Base-by-base conservation (phyloP, 2,329 filamentous ascomycete genomes). In the Penicillium expansum region DNA sequence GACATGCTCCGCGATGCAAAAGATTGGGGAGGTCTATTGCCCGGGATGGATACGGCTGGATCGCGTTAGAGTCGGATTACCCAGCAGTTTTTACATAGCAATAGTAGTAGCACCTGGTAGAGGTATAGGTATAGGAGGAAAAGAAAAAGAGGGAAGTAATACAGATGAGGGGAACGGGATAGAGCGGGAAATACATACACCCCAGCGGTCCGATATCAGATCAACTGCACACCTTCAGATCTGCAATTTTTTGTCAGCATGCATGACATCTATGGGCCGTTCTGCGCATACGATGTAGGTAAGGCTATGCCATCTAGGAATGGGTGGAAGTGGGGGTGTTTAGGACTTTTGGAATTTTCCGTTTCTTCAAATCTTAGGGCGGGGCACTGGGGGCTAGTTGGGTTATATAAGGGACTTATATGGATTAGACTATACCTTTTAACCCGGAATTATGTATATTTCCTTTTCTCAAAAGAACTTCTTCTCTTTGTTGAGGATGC, bases 1-100 rank as follows among this genome's bases (percentile, higher is more conserved):
- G 64, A 62, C 53, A 65, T 65, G 62, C 64, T 63, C 64, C 64
- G 62, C 55, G 37, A 20, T 51, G 33, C 48, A 11, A 47, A 48
- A 38, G 39, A 39, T 32, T 24, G n/a, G 27, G n/a, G 24, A 14
- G 8, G 29, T 22, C 29, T 30, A 42, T 22, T 43, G 14, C 18
- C 29, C 43, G 30, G 13, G 24, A 33, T 45, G 49, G 33, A 16
- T 39, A 44, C 45, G 52, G 51, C 51, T 54, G 27, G 27, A 52
- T 47, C 48, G 10, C 29, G 48, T 56, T 41, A 56, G 54, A 52
- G 33, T 44, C 27, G 3, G n/a, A 18, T 37, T 32, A 20, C 48
- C 14, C 20, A 22, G 6, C 37, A 22, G 20, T 39, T 41, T 22
- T 56, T 56, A 47, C 54, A 56, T 52, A 35, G 39, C 20, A 52